Base-by-base conservation (phyloP, 2,329 filamentous ascomycete genomes). In the Simplicillium sp. region DNA sequence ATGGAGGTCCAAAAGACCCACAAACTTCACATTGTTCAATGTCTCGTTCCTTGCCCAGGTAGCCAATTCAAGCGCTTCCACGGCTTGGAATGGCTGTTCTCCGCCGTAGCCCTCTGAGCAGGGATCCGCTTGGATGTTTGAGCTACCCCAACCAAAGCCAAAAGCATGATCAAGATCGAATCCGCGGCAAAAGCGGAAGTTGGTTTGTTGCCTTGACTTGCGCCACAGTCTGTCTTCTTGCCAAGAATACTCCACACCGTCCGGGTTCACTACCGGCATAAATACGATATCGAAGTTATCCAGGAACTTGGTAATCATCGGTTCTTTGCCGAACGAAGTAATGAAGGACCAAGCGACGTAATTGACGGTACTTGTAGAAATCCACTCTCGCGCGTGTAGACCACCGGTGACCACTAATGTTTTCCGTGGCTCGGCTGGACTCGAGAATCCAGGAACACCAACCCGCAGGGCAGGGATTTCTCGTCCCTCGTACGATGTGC, bases 191-290 rank as follows among this genome's bases (percentile, higher is more conserved):
- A 90, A 90, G 13, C 80, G 76, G 44, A 94, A 72, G 44, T 73
- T 80, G 1, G 89, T 97, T 38, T 80, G 74, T 57, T 97, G 90
- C 37, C 87, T 73, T 43, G 92, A 94, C 65, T 97, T 98, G 54
- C 90, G 84, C 90, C 90, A 98, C 1, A 98, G 70, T 7, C 92
- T 81, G 59, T 98, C 90, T 2, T 78, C 78, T 44, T 89, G 79
- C 90, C 90, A 97, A 1, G 86, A 88, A 61, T 95, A 96, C 48
- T 87, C 82, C 55, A 96, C 94, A 25, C 92, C 92, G 58, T 98
- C 92, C 0, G 90, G 88, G 56, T 98, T 98, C 43, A 92, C 63
- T 0, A 87, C 86, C 1, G 92, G 92, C 17, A 97, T 74, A 51
- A 97, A 83, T 35, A 97, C 71, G 51, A 94, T 80, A 60, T 97